A percentile compares a stretch with the other conserved stretches of the same genome.
phyloP scores from a whole-genome alignment of 1,139 yeast genomes.

The Entelexis paramagnoliae region DNA sequence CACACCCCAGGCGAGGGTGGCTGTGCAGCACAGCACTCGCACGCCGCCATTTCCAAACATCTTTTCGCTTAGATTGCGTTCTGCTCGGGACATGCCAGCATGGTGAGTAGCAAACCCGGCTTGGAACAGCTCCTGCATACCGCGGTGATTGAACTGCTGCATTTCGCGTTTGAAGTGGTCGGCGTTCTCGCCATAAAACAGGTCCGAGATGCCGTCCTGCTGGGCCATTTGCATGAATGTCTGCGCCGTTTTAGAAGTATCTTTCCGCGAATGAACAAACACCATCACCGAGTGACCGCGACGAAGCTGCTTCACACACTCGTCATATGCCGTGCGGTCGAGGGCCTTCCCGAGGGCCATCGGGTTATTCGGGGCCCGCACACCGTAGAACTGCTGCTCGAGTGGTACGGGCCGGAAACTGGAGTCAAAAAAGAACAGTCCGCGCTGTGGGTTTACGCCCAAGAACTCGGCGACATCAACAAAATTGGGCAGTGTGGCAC shows the following conservation, averaged over 20 bases:
- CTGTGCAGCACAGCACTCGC: slow-evolving; percentile 88
- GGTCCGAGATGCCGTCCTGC: slow-evolving; percentile 43
- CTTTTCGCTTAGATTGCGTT: slow-evolving; percentile 79
- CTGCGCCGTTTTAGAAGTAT: slow-evolving; percentile 74
- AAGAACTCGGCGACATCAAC: slow-evolving; percentile 92
- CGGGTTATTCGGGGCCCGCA: slow-evolving; percentile 57
- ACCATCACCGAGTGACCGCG: slow-evolving; percentile 90
- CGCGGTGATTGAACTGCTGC: slow-evolving; percentile 64
- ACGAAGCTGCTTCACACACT: slow-evolving; percentile 53
- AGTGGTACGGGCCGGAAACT: slow-evolving; percentile 91
- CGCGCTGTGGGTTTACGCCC: slow-evolving; percentile 79
- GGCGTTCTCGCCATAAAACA: slow-evolving; percentile 18
- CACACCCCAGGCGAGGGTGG: slow-evolving; percentile 99
- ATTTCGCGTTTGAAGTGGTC: slow-evolving; percentile 54
- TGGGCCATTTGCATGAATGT: slow-evolving; percentile 63
- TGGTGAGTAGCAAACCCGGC: slow-evolving; percentile 90
- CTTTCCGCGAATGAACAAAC: slow-evolving; percentile 91
- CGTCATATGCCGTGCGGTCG: slow-evolving; percentile 68
- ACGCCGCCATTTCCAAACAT: slow-evolving; percentile 80
- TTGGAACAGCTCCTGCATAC: slow-evolving; percentile 67
- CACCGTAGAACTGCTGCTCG: slow-evolving; percentile 80
- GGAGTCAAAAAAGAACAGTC: slow-evolving; percentile 89
- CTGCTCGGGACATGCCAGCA: slow-evolving; percentile 92
- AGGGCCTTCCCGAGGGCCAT: slow-evolving; percentile 54
- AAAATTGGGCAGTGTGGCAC: slow-evolving; percentile 92